Evolutionary conservation across 768 basidiomycete species (phyloP).

Genomic region (Coprinopsis sp.): DNA sequence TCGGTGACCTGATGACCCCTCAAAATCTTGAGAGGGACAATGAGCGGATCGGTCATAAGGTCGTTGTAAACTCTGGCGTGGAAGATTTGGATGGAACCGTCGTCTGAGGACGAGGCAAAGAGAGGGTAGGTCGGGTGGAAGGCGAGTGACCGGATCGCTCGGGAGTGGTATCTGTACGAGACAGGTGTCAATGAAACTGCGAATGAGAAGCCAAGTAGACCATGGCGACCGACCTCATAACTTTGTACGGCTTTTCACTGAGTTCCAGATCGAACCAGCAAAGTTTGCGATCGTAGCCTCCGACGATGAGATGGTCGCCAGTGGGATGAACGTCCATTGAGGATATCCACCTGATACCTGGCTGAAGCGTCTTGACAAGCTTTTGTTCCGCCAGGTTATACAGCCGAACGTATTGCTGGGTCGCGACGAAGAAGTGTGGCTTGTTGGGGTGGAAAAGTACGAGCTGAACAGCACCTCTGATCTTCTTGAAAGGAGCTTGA

Average conservation of each 20-base stretch:
- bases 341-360: slow-evolving; percentile 98
- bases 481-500: slow-evolving; percentile 96
- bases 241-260: slow-evolving; percentile 94
- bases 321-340: slow-evolving; percentile 95
- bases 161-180: slow-evolving; percentile 75
- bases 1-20: slow-evolving; percentile 85
- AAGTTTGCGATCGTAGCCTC: slow-evolving; percentile 94
- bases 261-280: slow-evolving; percentile 99
- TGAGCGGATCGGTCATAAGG: slow-evolving; percentile 93
- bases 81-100: slow-evolving; percentile 96
- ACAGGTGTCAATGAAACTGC: not conserved
- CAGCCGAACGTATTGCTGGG: slow-evolving; percentile 91
- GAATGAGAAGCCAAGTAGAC: not conserved
- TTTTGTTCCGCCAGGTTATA: slow-evolving; percentile 95
- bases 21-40: slow-evolving; percentile 95
- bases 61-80: slow-evolving; percentile 93
- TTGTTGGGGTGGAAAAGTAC: slow-evolving; percentile 93
- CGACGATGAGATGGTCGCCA: slow-evolving; percentile 94
- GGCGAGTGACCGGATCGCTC: slow-evolving; percentile 87
- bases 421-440: slow-evolving; percentile 99
- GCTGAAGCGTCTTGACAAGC: slow-evolving; percentile 85
- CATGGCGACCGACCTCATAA: slow-evolving; percentile 62
- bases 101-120: slow-evolving; percentile 95
- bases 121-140: slow-evolving; percentile 95
- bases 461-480: slow-evolving; percentile 84